Percentiles rank a stretch among this genome's conserved stretches.
Conservation (phyloP, 208 protist genomes). For the Leishmania guyanensis region DNA sequence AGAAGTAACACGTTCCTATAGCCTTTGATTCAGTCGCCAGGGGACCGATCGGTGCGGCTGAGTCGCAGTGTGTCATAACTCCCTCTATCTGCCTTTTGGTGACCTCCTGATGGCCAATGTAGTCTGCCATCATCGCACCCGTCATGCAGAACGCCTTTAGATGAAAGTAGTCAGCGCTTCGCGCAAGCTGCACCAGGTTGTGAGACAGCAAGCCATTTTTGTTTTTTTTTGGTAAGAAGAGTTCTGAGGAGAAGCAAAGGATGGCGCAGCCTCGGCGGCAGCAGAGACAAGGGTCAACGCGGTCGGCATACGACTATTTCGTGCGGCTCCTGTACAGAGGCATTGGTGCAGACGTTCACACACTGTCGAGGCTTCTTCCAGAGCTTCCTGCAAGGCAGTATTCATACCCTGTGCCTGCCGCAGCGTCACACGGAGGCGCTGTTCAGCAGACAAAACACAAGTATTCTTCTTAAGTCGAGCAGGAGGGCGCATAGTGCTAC, state of each 20-base stretch:
- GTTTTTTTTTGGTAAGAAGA: background rate
- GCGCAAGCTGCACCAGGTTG: background rate
- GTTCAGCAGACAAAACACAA: background rate
- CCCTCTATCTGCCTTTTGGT: background rate
- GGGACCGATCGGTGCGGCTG: background rate
- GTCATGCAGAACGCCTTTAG: background rate
- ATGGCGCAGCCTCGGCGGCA: too few species aligned
- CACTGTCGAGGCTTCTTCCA: background rate
- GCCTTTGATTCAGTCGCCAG: background rate
- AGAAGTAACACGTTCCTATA: background rate
- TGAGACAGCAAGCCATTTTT: background rate
- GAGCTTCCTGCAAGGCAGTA: too few species aligned
- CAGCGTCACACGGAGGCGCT: background rate
- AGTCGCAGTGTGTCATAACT: background rate
- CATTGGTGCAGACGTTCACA: background rate
- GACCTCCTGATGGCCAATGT: conserved; percentile 11
- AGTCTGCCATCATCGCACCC: conserved; percentile 2
- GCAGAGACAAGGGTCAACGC: background rate
- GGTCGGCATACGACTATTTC: too few species aligned
- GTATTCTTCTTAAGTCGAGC: background rate
- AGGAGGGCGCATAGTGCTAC: background rate
- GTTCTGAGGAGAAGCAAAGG: background rate
- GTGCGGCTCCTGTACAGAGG: too few species aligned
- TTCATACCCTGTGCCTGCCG: background rate
- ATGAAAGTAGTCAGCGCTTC: background rate